Base-by-base conservation (phyloP, 2,329 filamentous ascomycete genomes). In the Pseudogymnoascus sp. region DNA sequence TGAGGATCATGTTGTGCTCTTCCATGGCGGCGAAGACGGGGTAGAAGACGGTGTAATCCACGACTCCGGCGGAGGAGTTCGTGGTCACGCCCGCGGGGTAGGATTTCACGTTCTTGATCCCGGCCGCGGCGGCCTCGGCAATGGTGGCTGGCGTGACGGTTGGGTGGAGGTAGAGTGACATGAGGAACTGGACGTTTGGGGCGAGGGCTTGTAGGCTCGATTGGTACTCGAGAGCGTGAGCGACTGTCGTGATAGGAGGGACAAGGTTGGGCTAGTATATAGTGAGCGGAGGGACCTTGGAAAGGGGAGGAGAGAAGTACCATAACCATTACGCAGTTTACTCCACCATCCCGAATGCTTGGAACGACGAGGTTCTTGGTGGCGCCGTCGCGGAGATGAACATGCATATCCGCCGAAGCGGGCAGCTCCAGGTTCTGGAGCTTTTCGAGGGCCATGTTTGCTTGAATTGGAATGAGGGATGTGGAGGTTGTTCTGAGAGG, bases 11-110 rank as follows among this genome's bases (percentile, higher is more conserved):
- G 68, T 87, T 86, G 68, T 92, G 85, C 65, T 87, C 78, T 73
- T 96, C 89, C 93, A 97, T 97, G 68, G 90, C 89, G n/a, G 82
- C 83, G 72, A 97, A 96, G 13, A 93, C 89, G 6, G 86, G 84
- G 72, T 89, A 89, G 77, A 91, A 93, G 33, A 81, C 77, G 65
- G 86, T 84, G 71, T 90, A 85, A 64, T 85, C 83, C 15, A 88
- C 78, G 23, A 93, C 89, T 11, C 90, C 90, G 26, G 83, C 84
- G 59, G 83, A 80, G 21, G 84, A 87, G 75, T 88, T 88, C 59
- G 86, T 88, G 1, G 85, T 88, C 2, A 84, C 83, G 9, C 84
- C 83, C 71, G 90, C 40, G 15, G 71, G 70, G 63, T 72, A 73
- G 1, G 65, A 67, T 61, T 73, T 73, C 11, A 71, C 67, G 6